These are phyloP conservation scores for Yarrowia deformans DNA, from an alignment of 805 yeast species.

Conservation along the genomic window DNA sequence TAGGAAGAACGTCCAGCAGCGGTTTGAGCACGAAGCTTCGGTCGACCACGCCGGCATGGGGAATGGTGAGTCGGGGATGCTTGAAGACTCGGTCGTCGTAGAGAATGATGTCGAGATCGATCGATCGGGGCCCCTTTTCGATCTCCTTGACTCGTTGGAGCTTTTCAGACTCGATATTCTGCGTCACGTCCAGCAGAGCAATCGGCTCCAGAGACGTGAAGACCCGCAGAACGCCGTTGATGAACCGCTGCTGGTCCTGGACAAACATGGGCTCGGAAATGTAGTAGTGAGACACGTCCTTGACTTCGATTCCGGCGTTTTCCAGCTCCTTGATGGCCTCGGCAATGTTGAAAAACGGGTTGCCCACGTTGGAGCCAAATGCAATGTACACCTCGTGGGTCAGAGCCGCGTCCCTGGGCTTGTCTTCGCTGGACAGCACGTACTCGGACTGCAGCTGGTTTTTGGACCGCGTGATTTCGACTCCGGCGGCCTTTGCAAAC, in stretches of 20 bases:
- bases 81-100: slow-evolving; percentile 68
- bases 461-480: slow-evolving; percentile 62
- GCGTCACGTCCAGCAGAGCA: slow-evolving; percentile 65
- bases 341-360: slow-evolving; percentile 67
- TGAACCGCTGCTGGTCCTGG: slow-evolving; percentile 77
- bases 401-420: slow-evolving; percentile 51
- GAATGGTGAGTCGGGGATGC: slow-evolving; percentile 68
- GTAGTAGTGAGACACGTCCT: slow-evolving; percentile 77
- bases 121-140: slow-evolving; percentile 90
- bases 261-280: slow-evolving; percentile 93
- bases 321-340: slow-evolving; percentile 61
- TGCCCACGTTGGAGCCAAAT: slow-evolving; percentile 88
- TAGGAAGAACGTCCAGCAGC: slow-evolving; percentile 76
- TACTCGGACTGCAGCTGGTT: slow-evolving; percentile 23
- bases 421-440: slow-evolving; percentile 44
- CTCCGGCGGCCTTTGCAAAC: slow-evolving; percentile 90
- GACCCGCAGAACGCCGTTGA: slow-evolving; percentile 80
- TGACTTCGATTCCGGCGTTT: slow-evolving; percentile 56
- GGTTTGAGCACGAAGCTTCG: slow-evolving; percentile 92
- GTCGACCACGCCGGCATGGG: slow-evolving; percentile 88
- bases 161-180: slow-evolving; percentile 77
- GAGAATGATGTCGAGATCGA: slow-evolving; percentile 86
- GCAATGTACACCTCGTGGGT: slow-evolving; percentile 67
- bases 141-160: slow-evolving; percentile 75
- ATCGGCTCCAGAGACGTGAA: slow-evolving; percentile 69